Conservation (phyloP, 768 basidiomycete species). For the Naganishia vishniacii region DNA sequence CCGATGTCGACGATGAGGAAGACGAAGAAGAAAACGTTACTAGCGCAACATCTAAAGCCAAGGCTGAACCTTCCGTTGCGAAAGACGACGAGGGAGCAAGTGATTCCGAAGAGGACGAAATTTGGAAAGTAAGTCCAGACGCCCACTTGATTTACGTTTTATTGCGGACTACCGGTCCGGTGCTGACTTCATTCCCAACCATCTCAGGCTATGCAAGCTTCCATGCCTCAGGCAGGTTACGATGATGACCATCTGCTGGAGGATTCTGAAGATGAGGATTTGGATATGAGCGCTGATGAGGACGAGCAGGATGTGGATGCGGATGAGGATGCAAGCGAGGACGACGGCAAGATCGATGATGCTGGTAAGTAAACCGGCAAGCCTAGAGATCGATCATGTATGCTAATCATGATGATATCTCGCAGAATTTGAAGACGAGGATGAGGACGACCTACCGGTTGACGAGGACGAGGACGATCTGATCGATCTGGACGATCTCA, state of each 20-base stretch:
- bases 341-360: slow-evolving; percentile 41
- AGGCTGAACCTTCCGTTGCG: slow-evolving; percentile 32
- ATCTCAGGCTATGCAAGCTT: slow-evolving; percentile 76
- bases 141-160: slow-evolving; percentile 20
- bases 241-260: slow-evolving; percentile 49
- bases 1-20: slow-evolving; percentile 53
- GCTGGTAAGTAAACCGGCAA: background rate
- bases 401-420: background rate
- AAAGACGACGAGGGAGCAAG: slow-evolving; percentile 34
- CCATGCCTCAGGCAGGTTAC: slow-evolving; percentile 59
- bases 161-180: too few species aligned
- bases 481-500: slow-evolving; percentile 41
- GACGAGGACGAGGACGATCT: slow-evolving; percentile 45
- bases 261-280: slow-evolving; percentile 29
- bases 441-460: slow-evolving; percentile 47
- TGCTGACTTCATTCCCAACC: background rate
- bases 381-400: background rate
- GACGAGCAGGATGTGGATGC: slow-evolving; percentile 50
- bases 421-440: slow-evolving; percentile 56
- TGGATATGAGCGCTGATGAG: slow-evolving; percentile 39
- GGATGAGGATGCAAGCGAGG: slow-evolving; percentile 57
- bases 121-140: slow-evolving; percentile 72
- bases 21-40: slow-evolving; percentile 50
- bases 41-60: slow-evolving; percentile 33
- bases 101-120: slow-evolving; percentile 58